Evolutionary conservation across 345 rosid genomes (phyloP), one percentile per base, ranked within the genome.

Genomic region (Odontarrhena argentea): DNA sequence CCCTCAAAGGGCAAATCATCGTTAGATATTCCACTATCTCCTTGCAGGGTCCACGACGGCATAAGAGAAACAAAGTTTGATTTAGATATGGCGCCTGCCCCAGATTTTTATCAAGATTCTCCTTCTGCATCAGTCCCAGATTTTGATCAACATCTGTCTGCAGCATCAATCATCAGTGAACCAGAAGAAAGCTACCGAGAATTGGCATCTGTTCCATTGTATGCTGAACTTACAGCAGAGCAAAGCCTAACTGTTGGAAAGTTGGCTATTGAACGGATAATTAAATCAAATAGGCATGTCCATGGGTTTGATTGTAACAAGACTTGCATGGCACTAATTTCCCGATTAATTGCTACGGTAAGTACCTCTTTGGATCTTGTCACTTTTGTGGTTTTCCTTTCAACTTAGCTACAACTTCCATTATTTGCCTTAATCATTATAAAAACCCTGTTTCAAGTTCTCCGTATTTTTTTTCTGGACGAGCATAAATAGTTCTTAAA

Each of bases 271-370:
- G 84, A 83, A 69, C 85, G 81, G 61, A 88, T 94, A 47, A 74
- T 91, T 71, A 87, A 83, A 68, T 85, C 96, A 55, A 82, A 82
- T 86, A 80, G 78, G 76, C 80, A 71, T 77, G 74, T 84, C 9
- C 55, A 74, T 60, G 85, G 84, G 62, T 71, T 74, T 35, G 85
- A 83, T 63, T 83, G 73, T 75, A 82, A 73, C 61, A 63, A 71
- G 75, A 86, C 60, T 14, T 78, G 83, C 55, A 87, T 87, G 85
- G 82, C 83, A 38, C 70, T 94, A 69, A 86, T 94, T 78, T 83
- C 99, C 57, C 87, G 96, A 43, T 79, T 94, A 75, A 83, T 82
- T 69, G 91, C 92, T 73, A 87, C 86, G 92, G 99, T 88, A 76
- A 74, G 74, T 55, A 43, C 49, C 47, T 70, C 49, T 32, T 61